Evolutionary conservation across 805 yeast species (phyloP).

Genomic region (Candida sanyiensis): DNA sequence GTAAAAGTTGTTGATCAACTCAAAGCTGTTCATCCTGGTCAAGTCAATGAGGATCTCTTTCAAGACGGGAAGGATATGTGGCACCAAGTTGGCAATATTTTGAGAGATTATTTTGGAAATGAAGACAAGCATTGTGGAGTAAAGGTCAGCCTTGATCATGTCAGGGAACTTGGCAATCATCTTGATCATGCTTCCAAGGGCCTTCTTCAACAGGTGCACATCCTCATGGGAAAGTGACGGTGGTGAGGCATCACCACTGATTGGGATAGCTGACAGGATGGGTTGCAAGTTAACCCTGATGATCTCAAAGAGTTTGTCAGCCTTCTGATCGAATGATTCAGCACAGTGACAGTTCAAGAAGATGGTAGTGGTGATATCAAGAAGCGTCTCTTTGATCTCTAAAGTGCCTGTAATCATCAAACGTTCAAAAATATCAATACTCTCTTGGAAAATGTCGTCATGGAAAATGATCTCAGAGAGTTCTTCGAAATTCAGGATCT

Average conservation of each 20-base stretch:
- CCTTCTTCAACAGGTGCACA: slow-evolving; percentile 40
- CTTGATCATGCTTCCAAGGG: slow-evolving; percentile 47
- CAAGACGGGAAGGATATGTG: slow-evolving; percentile 47
- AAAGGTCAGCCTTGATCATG: slow-evolving; percentile 63
- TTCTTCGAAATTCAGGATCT: slow-evolving; percentile 50
- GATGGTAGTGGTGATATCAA: slow-evolving; percentile 54
- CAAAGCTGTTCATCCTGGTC: slow-evolving; percentile 25
- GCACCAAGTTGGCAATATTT: slow-evolving; percentile 37
- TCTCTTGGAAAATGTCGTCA: slow-evolving; percentile 67
- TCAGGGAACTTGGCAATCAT: slow-evolving; percentile 64
- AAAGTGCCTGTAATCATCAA: slow-evolving; percentile 49
- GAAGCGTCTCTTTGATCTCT: slow-evolving; percentile 41
- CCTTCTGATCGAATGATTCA: slow-evolving; percentile 46
- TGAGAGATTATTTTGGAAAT: slow-evolving; percentile 31
- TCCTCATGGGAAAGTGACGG: slow-evolving; percentile 24
- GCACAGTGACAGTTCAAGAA: slow-evolving; percentile 33
- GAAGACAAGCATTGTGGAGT: slow-evolving; percentile 59
- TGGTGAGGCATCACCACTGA: slow-evolving; percentile 38
- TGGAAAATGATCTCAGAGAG: slow-evolving; percentile 56
- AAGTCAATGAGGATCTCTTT: slow-evolving; percentile 39
- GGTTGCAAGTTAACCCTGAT: slow-evolving; percentile 64
- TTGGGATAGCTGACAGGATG: slow-evolving; percentile 54
- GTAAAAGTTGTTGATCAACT: slow-evolving; percentile 33
- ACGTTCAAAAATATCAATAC: slow-evolving; percentile 70
- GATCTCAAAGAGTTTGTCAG: slow-evolving; percentile 79